Base-by-base conservation (phyloP, 805 yeast species). In the Yamadazyma tumulicola region DNA sequence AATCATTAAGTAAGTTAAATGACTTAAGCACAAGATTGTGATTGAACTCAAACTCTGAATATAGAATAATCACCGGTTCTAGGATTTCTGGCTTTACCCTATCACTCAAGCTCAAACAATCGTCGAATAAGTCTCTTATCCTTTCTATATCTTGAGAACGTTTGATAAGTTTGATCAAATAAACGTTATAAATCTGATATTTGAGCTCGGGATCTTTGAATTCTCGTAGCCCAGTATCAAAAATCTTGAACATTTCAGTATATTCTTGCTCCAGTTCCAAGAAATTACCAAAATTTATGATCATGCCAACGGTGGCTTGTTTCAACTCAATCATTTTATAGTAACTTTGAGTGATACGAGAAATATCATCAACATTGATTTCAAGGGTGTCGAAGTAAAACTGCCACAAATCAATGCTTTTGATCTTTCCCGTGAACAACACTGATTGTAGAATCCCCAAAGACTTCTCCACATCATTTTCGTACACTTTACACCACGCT, bases 121-220 rank as follows among this genome's bases (percentile, higher is more conserved):
- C 76, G 31, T 86, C 95, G 59, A 85, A 88, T 11, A 83, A 49
- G 38, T 85, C 95, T 23, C 95, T 62, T 5, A 84, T 57, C 20
- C 64, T 40, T 26, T 60, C 28, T 14, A 33, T 32, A 16, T 41
- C 47, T 6, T 39, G 36, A 8, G 20, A 20, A 26, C 26, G 27
- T 12, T 37, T 35, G 3, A 80, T 43, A 0, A 77, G 70, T 35
- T 74, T 77, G 0, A 71, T 56, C 20, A 88, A 52, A 53, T 87
- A 89, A 7, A 73, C 60, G 34, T 72, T 75, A 89, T 91, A 86
- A 12, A 88, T 65, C 45, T 85, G 85, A 47, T 71, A 79, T 27
- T 47, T 49, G 7, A 67, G 54, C 3, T 74, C 67, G 0, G 86
- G 80, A 41, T 73, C 78, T 9, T 65, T 58, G 51, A 88, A 89